Conservation (phyloP, 2,329 filamentous ascomycete genomes). For the Colletotrichum melonis region DNA sequence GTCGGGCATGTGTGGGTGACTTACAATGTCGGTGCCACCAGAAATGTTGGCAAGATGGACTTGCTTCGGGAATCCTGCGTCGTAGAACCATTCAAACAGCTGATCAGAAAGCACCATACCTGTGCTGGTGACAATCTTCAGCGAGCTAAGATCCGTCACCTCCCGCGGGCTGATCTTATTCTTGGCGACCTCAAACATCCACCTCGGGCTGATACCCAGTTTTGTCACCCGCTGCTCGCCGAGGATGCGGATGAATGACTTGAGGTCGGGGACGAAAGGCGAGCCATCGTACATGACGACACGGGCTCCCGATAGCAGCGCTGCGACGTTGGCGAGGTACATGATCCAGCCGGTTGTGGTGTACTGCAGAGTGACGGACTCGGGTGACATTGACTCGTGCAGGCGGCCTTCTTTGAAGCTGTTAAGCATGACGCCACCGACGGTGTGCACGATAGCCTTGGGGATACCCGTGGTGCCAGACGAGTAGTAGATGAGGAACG, state of each 20-base stretch:
- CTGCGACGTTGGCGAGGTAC: slow-evolving; percentile 74
- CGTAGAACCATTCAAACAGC: slow-evolving; percentile 83
- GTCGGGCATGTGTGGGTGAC: slow-evolving; percentile 36
- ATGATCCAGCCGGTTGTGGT: slow-evolving; percentile 89
- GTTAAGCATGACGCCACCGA: slow-evolving; percentile 71
- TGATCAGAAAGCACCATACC: slow-evolving; percentile 85
- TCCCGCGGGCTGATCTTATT: slow-evolving; percentile 70
- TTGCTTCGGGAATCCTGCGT: slow-evolving; percentile 73
- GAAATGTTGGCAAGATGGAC: slow-evolving; percentile 80
- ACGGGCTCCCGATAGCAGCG: slow-evolving; percentile 69
- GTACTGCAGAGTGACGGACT: slow-evolving; percentile 63
- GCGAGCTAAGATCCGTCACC: slow-evolving; percentile 69
- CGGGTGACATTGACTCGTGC: slow-evolving; percentile 55
- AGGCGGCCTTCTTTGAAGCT: slow-evolving; percentile 68
- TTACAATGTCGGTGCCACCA: slow-evolving; percentile 81
- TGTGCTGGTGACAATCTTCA: slow-evolving; percentile 75
- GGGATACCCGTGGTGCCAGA: slow-evolving; percentile 86
- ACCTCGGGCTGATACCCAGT: slow-evolving; percentile 81
- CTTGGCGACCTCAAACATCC: slow-evolving; percentile 79
- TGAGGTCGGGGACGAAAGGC: slow-evolving; percentile 78
- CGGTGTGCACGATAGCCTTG: slow-evolving; percentile 86
- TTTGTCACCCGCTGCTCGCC: slow-evolving; percentile 75
- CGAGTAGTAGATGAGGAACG: slow-evolving; percentile 82
- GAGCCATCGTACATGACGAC: slow-evolving; percentile 85
- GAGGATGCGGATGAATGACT: slow-evolving; percentile 71